Percentiles rank a stretch among this genome's conserved stretches.
These are phyloP conservation scores for Hypoxylon sp. DNA, from an alignment of 2,329 filamentous ascomycete genomes.

Conservation along the genomic window DNA sequence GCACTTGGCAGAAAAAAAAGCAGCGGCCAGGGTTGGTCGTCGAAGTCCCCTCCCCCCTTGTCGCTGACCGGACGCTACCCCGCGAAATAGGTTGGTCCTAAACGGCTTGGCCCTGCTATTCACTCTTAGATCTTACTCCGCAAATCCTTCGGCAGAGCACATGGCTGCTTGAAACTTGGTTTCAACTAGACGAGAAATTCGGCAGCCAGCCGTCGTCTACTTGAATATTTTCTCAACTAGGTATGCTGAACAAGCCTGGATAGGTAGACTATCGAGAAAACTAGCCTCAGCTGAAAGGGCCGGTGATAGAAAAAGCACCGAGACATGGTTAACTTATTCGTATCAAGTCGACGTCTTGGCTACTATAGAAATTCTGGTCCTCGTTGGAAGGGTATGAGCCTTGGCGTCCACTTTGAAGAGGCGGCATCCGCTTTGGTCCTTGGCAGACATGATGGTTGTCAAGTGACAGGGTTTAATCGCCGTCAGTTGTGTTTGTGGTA, in stretches of 20 bases:
- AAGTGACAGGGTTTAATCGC: constrained; percentile 8
- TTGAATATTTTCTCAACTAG: neutral
- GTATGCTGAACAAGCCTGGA: neutral
- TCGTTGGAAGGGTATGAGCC: constrained; percentile 3
- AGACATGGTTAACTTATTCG: too few relatives aligned
- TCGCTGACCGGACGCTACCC: constrained; percentile 31
- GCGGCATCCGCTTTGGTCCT: constrained; percentile 6
- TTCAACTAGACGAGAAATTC: constrained; percentile 9
- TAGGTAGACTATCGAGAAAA: constrained; percentile 12
- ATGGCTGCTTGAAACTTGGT: constrained; percentile 7
- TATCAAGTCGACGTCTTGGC: constrained; percentile 15
- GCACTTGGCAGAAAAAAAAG: constrained; percentile 39
- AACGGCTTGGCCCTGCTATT: constrained; percentile 20
- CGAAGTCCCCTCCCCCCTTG: constrained; percentile 5
- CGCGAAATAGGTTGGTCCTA: constrained; percentile 34
- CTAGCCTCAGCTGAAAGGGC: constrained; percentile 18
- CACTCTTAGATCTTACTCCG: constrained; percentile 32
- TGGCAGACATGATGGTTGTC: constrained; percentile 16
- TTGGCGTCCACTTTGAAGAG: neutral
- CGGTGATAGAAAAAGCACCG: constrained; percentile 29
- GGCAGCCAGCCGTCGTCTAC: constrained; percentile 18
- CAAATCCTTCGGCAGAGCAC: constrained; percentile 31
- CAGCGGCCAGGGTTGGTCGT: constrained; percentile 5
- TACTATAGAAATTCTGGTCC: neutral
- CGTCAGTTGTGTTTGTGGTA: neutral